Evolutionary conservation across 148 eudicot species (phyloP), one percentile per base, ranked within the genome.

Genomic region (Hydrangea macrophylla): DNA sequence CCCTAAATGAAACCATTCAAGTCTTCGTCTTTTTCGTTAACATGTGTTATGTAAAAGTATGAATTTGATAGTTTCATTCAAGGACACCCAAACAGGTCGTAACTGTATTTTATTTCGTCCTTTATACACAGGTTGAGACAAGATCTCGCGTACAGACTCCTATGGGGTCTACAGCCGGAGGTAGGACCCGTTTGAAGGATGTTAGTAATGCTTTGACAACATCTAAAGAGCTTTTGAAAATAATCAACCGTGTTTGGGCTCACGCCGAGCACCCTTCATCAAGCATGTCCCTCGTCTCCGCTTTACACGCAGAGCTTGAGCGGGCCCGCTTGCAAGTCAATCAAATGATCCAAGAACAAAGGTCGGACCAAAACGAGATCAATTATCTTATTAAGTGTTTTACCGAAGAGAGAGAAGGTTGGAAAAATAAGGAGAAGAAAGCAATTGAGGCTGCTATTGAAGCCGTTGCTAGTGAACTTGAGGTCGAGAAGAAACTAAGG

Each of bases 221-320:
- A 65, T 94, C 99, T 20, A 94, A 88, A 75, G 99, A 88, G 83
- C 87, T 94, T 15, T 80, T 94, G 39, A 90, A 84, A 71, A 94
- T 94, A 53, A 83, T 86, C 68, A 84, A 70, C 76, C 92, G 99
- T 2, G 74, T 94, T 37, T 81, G 91, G 91, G 85, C 81, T 18
- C 88, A 72, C 35, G 90, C 85, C 50, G 85, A 81, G 62, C 86
- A 75, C 32, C 88, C 97, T 61, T 84, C 97, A 64, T 86, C 99
- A 7, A 86, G 88, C 82, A 73, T 75, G 67, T 88, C 99, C 23
- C 85, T 94, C 30, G 77, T 89, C 70, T 90, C 96, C 22, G 99
- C 97, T 75, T 79, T 94, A 51, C 92, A 94, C 39, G 23, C 87
- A 12, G 99, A 94, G 96, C 96, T 94, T 18, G 97, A 90, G 78